Evolutionary conservation across 257 asterid species (phyloP), one percentile per base, ranked within the genome.

Genomic region (Oldenlandia corymbosa): DNA sequence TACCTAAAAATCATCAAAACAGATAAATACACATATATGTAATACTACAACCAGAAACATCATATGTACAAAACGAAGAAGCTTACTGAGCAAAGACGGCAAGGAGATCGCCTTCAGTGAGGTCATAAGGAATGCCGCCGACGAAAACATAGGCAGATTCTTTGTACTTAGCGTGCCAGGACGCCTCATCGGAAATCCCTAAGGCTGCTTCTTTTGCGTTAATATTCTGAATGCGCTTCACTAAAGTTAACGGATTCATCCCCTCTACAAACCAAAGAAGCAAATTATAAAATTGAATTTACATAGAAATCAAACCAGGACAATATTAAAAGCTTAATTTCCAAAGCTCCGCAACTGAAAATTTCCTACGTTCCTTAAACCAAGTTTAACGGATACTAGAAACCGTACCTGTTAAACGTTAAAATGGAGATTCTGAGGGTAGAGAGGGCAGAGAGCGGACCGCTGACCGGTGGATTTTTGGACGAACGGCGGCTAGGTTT

Each of bases 81-180:
- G 60, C 89, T 63, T 73, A 89, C 99, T 92, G 99, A 13, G 99
- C 88, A 58, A 89, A 89, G 49, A 90, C 78, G 5, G 99, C 97
- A 20, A 93, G 90, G 62, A 93, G 85, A 77, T 93, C 99, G 50
- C 99, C 99, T 84, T 93, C 99, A 5, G 96, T 89, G 64, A 93
- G 91, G 58, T 93, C 97, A 51, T 82, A 93, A 5, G 99, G 90
- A 58, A 93, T 60, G 45, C 99, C 99, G 0, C 99, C 99, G 39
- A 80, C 80, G 58, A 73, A 93, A 68, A 93, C 86, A 65, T 93
- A 93, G 73, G 97, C 97, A 13, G 97, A 89, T 26, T 90, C 99
- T 75, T 76, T 92, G 68, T 92, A 92, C 60, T 81, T 89, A n/a
- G 87, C 88, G 67, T 92, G 99, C 99, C 99, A 92, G 0, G 99